A percentile compares a stretch with the other conserved stretches of the same genome.
Conservation (phyloP, 345 rosid genomes). For the Ailanthus altissimus region DNA sequence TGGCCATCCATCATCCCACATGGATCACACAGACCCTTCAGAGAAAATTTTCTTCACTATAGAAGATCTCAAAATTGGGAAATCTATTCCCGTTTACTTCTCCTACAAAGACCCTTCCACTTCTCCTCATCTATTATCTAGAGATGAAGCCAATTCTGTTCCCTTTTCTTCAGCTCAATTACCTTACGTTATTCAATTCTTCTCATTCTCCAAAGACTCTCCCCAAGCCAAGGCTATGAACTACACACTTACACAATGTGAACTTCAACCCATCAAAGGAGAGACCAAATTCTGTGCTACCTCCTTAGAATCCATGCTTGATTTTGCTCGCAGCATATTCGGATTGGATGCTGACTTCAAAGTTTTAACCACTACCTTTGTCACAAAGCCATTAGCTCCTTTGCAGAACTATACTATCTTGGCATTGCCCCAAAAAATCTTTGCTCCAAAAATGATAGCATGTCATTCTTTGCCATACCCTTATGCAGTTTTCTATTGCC, state of each 20-base stretch:
- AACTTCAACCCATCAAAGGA: constrained; percentile 42
- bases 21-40: constrained; percentile 45
- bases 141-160: constrained; percentile 56
- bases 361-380: constrained; percentile 43
- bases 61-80: constrained; percentile 50
- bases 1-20: background rate
- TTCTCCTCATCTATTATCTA: constrained; percentile 54
- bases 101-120: constrained; percentile 35
- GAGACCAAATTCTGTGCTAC: constrained; percentile 60
- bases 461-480: constrained; percentile 75
- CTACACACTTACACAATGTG: constrained; percentile 54
- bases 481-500: constrained; percentile 69
- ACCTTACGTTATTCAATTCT: constrained; percentile 48
- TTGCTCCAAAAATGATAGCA: constrained; percentile 39
- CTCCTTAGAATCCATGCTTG: constrained; percentile 74
- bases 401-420: constrained; percentile 53
- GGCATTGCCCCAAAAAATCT: constrained; percentile 36
- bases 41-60: constrained; percentile 48
- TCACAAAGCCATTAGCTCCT: background rate
- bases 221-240: constrained; percentile 72
- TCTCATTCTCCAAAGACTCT: constrained; percentile 56
- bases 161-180: constrained; percentile 61
- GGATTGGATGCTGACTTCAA: constrained; percentile 38
- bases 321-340: constrained; percentile 39
- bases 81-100: constrained; percentile 41